Evolutionary conservation across 495 filamentous ascomycete species (phyloP), one percentile per base, ranked within the genome.

Genomic region (Hypoxylon trugodes): DNA sequence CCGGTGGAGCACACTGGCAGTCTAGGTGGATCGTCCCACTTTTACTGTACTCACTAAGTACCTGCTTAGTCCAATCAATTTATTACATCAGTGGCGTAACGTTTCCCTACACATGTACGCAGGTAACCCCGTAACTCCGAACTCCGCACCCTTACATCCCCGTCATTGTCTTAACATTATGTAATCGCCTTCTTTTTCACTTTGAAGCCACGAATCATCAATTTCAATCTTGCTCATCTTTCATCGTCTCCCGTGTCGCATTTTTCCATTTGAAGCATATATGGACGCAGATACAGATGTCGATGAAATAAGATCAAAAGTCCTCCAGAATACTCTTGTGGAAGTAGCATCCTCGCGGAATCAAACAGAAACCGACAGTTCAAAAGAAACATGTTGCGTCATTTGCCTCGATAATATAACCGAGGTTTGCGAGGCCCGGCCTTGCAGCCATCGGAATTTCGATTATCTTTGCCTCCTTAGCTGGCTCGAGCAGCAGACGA

Each of bases 381-480:
- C 43, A 53, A 75, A 38, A 40, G 69, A 75, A 49, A 54, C 69
- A 66, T 80, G 77, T 69, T 90, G 87, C 72, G 85, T 88, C 49
- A 87, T 90, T 69, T 97, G 93, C 72, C 84, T 96, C 43, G 88
- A 93, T 55, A 69, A 75, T 40, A 80, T 96, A 73, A 85, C 87
- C 4, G 90, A 94, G 65, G 76, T 85, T 32, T 89, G 88, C 53
- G 75, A 87, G 13, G 86, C 90, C 3, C 76, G 82, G 32, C 91
- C 92, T 13, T 97, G 93, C 82, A 80, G 81, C 15, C 93, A 97
- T 79, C 73, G 82, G 41, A 87, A 85, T 66, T 96, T 95, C 72
- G 91, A 96, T 76, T 93, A 91, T 71, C 67, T 92, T 9, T 97
- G 93, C 68, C 83, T 96, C 7, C 71, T 90, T 15, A 93, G 85